Evolutionary conservation across 768 basidiomycete genomes (phyloP), one percentile per base, ranked within the genome.

Genomic region (Lentinula lateritia): DNA sequence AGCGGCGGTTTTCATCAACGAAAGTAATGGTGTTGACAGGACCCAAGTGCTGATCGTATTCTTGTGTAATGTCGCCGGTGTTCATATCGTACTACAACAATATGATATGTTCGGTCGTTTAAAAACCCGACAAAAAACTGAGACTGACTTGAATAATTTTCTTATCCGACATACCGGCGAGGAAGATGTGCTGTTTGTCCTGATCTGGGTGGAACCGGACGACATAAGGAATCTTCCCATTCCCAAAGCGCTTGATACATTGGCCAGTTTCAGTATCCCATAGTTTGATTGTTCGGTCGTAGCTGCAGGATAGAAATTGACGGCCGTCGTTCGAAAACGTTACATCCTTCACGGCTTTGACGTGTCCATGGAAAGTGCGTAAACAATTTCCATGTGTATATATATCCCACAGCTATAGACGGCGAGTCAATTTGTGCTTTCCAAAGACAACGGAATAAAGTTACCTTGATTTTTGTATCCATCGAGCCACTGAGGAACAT

Each of bases 241-340:
- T 98, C 65, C 91, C 89, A 76, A 98, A 99, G 6, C 95, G 90
- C 72, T 98, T 92, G 63, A 97, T 75, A 76, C 97, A 98, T 76
- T 98, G 93, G 1, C 95, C 96, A 0, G 97, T 98, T 76, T 99
- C 97, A 18, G 97, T 98, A 69, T 99, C 96, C 97, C 97, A 99
- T 12, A 98, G 80, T 75, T 99, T 99, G 88, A 98, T 95, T 71
- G 94, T 90, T 55, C 95, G 90, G 73, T 99, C 97, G 68, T 97
- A 98, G 55, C 86, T 89, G 66, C 95, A 96, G 15, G 92, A 95
- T 53, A 99, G 72, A 78, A 99, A 98, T 65, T 80, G 82, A 39
- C 82, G 83, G 1, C 97, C 97, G 65, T 93, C 91, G 70, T 97
- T 98, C 57, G 94, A 94, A 74, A 99, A 99, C 8, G 88, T 87